phyloP scores from a whole-genome alignment of 345 rosid genomes.

The Salix dunnii region DNA sequence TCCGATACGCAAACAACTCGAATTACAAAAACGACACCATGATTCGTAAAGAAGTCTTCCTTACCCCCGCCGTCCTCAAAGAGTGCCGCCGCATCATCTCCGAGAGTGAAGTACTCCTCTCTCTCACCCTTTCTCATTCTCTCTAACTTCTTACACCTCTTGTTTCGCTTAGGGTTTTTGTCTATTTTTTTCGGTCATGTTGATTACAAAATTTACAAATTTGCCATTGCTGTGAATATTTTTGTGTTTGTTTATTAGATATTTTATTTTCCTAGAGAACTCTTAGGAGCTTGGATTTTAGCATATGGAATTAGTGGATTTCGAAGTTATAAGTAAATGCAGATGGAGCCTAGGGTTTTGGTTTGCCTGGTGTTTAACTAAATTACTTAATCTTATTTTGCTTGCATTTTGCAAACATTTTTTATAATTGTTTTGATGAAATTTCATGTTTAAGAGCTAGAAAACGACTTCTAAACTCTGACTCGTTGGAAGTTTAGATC shows the following conservation, averaged over 20 bases:
- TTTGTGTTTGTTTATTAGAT: neutral
- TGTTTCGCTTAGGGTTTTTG: constrained; percentile 14
- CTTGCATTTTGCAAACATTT: neutral
- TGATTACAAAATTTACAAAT: neutral
- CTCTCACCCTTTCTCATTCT: neutral
- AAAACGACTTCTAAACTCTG: neutral
- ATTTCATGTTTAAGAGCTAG: neutral
- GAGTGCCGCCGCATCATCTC: constrained; percentile 98
- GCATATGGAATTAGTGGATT: neutral
- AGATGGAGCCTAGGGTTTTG: neutral
- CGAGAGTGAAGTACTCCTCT: constrained; percentile 70
- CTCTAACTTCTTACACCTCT: neutral
- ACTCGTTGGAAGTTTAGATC: too few species aligned
- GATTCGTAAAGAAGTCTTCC: constrained; percentile 96
- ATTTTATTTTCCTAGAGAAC: neutral
- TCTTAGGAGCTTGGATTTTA: neutral
- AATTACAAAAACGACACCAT: constrained; percentile 99
- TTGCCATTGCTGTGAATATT: neutral
- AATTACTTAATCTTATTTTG: neutral
- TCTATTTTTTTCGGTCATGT: neutral
- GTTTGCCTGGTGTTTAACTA: neutral
- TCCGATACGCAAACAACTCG: constrained; percentile 96
- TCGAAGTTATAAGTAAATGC: neutral
- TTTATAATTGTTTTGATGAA: neutral
- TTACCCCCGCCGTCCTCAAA: constrained; percentile 84